These are phyloP conservation scores for Cutaneotrichosporon sp. DNA, from an alignment of 1,284 basidiomycete species.

Conservation along the genomic window DNA sequence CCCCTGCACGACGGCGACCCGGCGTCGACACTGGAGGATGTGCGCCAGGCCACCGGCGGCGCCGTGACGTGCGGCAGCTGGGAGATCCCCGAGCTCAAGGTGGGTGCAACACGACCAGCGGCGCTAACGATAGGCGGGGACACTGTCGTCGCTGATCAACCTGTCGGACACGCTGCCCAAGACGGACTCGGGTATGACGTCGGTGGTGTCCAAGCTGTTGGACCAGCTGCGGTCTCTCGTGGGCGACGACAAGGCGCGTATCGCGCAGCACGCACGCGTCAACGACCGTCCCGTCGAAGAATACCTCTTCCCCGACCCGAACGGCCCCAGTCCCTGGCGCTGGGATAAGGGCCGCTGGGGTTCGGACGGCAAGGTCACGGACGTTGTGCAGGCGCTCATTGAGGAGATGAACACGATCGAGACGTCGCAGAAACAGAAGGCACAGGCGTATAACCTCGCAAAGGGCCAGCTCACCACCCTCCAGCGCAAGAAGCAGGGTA, in stretches of 20 bases:
- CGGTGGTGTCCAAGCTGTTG: conserved; percentile 83
- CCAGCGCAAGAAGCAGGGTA: conserved; percentile 93
- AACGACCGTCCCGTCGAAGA: conserved; percentile 76
- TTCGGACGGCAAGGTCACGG: conserved; percentile 67
- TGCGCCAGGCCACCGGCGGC: conserved; percentile 44
- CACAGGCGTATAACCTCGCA: conserved; percentile 86
- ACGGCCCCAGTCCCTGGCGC: conserved; percentile 51
- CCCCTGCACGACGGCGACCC: conserved; percentile 52
- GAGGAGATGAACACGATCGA: conserved; percentile 88
- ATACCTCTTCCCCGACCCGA: conserved; percentile 55
- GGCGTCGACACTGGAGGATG: conserved; percentile 49
- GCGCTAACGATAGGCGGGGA: conserved; percentile 66
- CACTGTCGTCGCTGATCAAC: conserved; percentile 80
- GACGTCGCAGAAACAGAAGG: conserved; percentile 80
- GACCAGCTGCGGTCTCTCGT: conserved; percentile 87
- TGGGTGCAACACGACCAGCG: conserved; percentile 15
- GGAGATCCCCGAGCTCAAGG: conserved; percentile 49
- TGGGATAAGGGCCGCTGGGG: conserved; percentile 90
- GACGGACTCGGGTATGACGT: conserved; percentile 81
- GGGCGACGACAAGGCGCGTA: conserved; percentile 78
- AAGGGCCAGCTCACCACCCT: conserved; percentile 90
- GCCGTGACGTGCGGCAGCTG: conserved; percentile 40
- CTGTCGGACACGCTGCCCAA: conserved; percentile 92
- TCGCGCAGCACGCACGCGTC: conserved; percentile 68
- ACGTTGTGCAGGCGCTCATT: conserved; percentile 73